Evolutionary conservation across 2,329 filamentous ascomycete species (phyloP).

Genomic region (Arthrobotrys pseudoclavata): DNA sequence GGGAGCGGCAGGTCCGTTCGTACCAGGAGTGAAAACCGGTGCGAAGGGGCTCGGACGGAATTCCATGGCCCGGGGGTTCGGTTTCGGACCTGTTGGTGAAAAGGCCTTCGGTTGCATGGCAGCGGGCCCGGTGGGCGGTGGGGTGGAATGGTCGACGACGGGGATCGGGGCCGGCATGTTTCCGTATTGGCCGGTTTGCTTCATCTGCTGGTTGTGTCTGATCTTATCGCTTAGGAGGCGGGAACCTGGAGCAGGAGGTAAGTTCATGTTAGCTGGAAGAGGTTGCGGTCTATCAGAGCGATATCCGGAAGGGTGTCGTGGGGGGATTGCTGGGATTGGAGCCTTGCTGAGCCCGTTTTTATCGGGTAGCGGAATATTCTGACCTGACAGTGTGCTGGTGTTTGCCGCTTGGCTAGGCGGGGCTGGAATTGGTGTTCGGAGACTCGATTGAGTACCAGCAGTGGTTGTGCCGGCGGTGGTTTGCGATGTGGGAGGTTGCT

Average conservation of each 20-base stretch:
- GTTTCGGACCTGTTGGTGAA: conserved; percentile 72
- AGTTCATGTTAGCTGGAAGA: conserved; percentile 54
- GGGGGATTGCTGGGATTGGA: conserved; percentile 51
- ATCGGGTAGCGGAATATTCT: conserved; percentile 46
- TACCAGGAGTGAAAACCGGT: conserved; percentile 62
- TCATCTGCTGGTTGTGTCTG: conserved; percentile 68
- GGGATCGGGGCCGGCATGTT: conserved; percentile 69
- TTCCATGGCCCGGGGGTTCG: conserved; percentile 81
- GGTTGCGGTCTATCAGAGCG: conserved; percentile 53
- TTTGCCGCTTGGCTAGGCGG: conserved; percentile 51
- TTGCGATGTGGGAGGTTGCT: conserved; percentile 46
- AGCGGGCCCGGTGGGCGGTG: conserved; percentile 80
- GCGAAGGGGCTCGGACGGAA: conserved; percentile 77
- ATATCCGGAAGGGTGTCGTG: conserved; percentile 56
- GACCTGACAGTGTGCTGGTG: conserved; percentile 18
- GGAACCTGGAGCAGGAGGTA: conserved; percentile 43
- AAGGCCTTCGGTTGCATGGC: conserved; percentile 62
- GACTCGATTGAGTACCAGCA: conserved; percentile 38
- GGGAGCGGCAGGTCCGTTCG: conserved; percentile 60
- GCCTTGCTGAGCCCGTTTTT: conserved; percentile 56
- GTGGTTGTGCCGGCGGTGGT: conserved; percentile 20
- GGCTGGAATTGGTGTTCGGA: conserved; percentile 50
- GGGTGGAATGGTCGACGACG: conserved; percentile 73
- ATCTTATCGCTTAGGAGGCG: conserved; percentile 69
- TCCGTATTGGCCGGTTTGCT: conserved; percentile 65